Base-by-base conservation (phyloP, 306 rosid species). In the Leucaena leucocephala region DNA sequence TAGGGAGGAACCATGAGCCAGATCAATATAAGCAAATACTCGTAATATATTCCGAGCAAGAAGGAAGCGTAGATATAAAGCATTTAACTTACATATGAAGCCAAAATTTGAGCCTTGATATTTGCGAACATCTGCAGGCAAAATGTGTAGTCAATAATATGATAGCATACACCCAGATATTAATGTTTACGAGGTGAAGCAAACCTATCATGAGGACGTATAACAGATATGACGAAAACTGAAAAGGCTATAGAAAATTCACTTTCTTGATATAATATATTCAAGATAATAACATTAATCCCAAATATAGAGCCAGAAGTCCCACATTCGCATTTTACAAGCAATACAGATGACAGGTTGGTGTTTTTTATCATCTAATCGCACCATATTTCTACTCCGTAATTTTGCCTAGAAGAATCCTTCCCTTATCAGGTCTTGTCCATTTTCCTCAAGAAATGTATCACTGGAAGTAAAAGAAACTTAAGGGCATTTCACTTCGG, bases 91-190 rank as follows among this genome's bases (percentile, higher is more conserved):
- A 86, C 89, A 74, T 80, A 65, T 43, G 87, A 77, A 69, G 85
- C 81, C 76, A 83, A 74, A 69, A 86, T 86, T 78, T 83, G 87
- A 55, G 85, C 81, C 83, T 86, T 86, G 66, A 75, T 62, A 75
- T 77, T 86, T 70, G 79, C 43, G 77, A 77, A 86, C 85, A 83
- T 64, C 89, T 86, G 87, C 83, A 75, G 49, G 66, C 43, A 68
- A 79, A 76, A 48, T 22, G 58, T 40, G 67, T 1, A 71, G 76
- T 79, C 68, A 72, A 48, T 27, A 27, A 27, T 45, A 39, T 55
- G 67, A 69, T 15, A 63, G 64, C 42, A 64, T 57, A 61, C 42
- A 17, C 55, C 63, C 43, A 63, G 52, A 49, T 34, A 35, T 61
- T 17, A 49, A 48, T 33, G 33, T 49, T 61, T 16, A 40, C 22